These are phyloP conservation scores for Boletellus sp. DNA, from an alignment of 768 basidiomycete species.

Conservation along the genomic window DNA sequence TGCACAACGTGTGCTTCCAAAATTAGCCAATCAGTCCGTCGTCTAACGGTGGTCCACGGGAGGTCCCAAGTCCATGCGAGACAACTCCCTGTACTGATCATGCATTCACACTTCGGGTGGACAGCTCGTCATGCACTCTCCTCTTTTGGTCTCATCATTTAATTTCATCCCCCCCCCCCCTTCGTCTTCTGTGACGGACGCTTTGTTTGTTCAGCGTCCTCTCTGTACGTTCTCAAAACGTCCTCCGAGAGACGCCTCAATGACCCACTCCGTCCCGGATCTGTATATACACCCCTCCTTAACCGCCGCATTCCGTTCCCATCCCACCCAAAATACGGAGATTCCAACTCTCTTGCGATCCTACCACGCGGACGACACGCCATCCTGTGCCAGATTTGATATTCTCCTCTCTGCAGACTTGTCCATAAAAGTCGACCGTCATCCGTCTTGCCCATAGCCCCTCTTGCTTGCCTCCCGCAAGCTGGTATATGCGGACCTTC, in stretches of 20 bases:
- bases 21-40: slow-evolving; percentile 19
- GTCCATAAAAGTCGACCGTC: slow-evolving; percentile 24
- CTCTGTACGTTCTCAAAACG: slow-evolving; percentile 25
- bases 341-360: slow-evolving; percentile 11
- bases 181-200: slow-evolving; percentile 30
- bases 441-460: slow-evolving; percentile 32
- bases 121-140: slow-evolving; percentile 19
- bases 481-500: slow-evolving; percentile 22
- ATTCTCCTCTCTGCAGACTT: slow-evolving; percentile 17
- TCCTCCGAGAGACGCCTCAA: slow-evolving; percentile 23
- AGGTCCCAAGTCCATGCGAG: slow-evolving; percentile 20
- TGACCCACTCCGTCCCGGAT: slow-evolving; percentile 29
- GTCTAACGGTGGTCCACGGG: slow-evolving; percentile 19
- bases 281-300: slow-evolving; percentile 26
- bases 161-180: slow-evolving; percentile 22
- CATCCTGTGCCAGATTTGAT: slow-evolving; percentile 33
- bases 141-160: slow-evolving; percentile 31
- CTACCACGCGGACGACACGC: slow-evolving; percentile 30
- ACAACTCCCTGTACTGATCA: slow-evolving; percentile 19
- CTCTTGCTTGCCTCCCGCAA: slow-evolving; percentile 24
- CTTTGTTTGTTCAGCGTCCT: slow-evolving; percentile 27
- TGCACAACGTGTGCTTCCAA: slow-evolving; percentile 18
- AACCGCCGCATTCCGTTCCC: slow-evolving; percentile 13
- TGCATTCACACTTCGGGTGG: slow-evolving; percentile 27
- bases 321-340: slow-evolving; percentile 20